Base-by-base conservation (phyloP, 495 filamentous ascomycete genomes). In the Talaromyces thailandensis region DNA sequence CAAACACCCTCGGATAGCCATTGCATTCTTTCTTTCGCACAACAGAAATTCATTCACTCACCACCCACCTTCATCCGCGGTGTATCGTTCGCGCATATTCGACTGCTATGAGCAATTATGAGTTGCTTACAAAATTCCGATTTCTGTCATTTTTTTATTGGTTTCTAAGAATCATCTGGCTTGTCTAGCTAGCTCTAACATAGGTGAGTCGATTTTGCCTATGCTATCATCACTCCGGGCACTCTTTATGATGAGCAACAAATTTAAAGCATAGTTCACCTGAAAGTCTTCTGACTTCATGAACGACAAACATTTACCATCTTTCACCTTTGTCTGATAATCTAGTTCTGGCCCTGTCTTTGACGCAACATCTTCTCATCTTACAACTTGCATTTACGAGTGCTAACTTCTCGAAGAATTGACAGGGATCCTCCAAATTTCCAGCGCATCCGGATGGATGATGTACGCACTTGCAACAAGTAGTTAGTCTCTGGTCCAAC, bases 181-280 rank as follows among this genome's bases (percentile, higher is more conserved):
- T 48, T 48, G 6, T 18, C 18, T 48, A 48, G 16, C 43, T 8
- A 18, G 43, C 6, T 37, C 2, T n/a, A 21, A 4, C 3, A 18
- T 24, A 55, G 51, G 51, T 55, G 26, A 57, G 55, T 35, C 1
- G 16, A 57, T 35, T 57, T 9, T 14, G 14, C 21, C 50, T 21
- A 21, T 21, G n/a, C 26, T 9, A 28, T 25, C 23, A 35, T 28
- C 50, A 26, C 52, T 55, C 51, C 28, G 55, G 28, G 29, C 55
- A 57, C 23, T 25, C 40, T 61, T 64, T 52, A 73, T 79, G 77
- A 80, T 80, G 77, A 80, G 67, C 72, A 75, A 71, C 70, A 69
- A 71, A 71, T 67, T 68, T 63, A 66, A 78, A 76, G 77, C 76
- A 78, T 80, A 80, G 77, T 80, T 80, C 77, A 80, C 69, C 76